Base-by-base conservation (phyloP, 2,329 filamentous ascomycete species). In the Aureobasidium mangrovei region DNA sequence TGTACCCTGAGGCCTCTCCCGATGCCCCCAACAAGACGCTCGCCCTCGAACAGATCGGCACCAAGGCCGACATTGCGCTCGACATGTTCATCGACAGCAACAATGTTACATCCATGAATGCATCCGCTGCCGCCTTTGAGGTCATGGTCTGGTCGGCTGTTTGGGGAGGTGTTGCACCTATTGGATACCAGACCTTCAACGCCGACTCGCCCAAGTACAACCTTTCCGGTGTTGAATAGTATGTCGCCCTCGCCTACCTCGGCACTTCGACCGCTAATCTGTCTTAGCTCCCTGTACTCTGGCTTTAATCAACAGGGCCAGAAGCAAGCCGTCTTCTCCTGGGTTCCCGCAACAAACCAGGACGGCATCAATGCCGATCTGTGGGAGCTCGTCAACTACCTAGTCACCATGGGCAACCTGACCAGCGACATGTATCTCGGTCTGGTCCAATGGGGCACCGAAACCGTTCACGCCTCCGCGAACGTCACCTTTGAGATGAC, bases 11-110 rank as follows among this genome's bases (percentile, higher is more conserved):
- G 2, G 53, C 35, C 26, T 4, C 47, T 2, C 43, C 43, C 38
- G 10, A 46, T 12, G 53, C 53, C 31, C 35, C 29, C 28, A 48
- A 46, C 53, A 46, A 54, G 42, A 41, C 42, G 29, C 29, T 28
- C 12, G 53, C 53, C 18, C 38, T 54, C 10, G 38, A 32, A 2
- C 35, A 36, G 26, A 48, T 54, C 12, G 53, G 43, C 35, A 38
- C 31, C 27, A 54, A 54, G 43, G 53, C 53, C 35, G 53, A 54
- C 26, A 54, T 54, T 31, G 53, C 53, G 4, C 53, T 54, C 38
- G 53, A 54, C 44, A 54, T 54, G 53, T 54, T 54, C 53, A 42
- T 54, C 9, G 53, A 54, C 31, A 31, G 35, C 36, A 44, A 54
- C 43, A 36, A 33, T 24, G 26, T 39, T 12, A 48, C 36, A 4